Base-by-base conservation (phyloP, 768 basidiomycete species). In the Imleria badia region DNA sequence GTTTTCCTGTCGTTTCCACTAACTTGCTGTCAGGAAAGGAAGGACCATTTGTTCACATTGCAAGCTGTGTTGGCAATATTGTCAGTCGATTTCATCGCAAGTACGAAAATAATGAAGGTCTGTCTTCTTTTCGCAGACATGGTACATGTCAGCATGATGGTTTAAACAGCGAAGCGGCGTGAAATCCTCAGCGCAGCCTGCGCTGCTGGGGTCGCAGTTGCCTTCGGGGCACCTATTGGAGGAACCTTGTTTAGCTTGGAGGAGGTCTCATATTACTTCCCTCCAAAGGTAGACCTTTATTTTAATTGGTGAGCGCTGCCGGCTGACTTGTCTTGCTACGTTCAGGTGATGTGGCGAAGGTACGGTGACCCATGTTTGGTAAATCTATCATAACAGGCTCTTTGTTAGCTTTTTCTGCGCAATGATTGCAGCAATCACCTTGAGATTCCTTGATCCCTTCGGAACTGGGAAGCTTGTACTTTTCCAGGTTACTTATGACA, bases 231-330 rank as follows among this genome's bases (percentile, higher is more conserved):
- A 0, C 97, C 97, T 1, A 91, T 99, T 43, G 96, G 93, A 22
- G 93, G 94, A 13, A 93, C 91, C 1, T 68, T 96, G 48, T 96
- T 96, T 70, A 92, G 92, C 59, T 73, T 98, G 60, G 96, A 98
- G 71, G 96, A 98, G 70, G 94, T 96, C 7, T 91, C 89, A 5
- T 96, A 96, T 69, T 98, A 91, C 73, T 98, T 98, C 70, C 97
- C 96, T 13, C 89, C 95, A 0, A 97, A 97, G 78, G 89, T 85
- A 53, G 5, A 61, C 33, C 23, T 61, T 54, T 6, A 22, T 34
- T 51, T 36, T 35, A 12, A 43, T 45, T 35, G 3, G 3, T 40
- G 7, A 11, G 9, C 23, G 12, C 19, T 41, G 13, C 26, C 19
- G 6, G 6, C 36, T 66, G 40, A 66, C 48, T 19, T 33, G 13